Conservation (phyloP, 1,284 basidiomycete species). For the Papiliotrema terrestris region DNA sequence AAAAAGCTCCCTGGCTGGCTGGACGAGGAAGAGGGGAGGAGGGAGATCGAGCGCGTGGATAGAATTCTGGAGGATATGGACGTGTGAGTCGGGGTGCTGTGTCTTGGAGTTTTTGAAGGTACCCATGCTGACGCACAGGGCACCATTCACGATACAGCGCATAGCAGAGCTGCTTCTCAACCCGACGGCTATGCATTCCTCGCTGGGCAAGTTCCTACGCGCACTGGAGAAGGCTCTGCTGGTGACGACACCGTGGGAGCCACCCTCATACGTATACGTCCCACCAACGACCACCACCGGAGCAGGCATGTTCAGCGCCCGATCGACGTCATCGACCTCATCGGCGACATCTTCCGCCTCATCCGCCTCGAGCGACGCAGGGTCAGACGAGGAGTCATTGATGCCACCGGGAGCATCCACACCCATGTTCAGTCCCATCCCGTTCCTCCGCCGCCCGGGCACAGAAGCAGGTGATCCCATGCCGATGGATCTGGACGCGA, state of each 20-base stretch:
- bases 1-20: slow-evolving; percentile 55
- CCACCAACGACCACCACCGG: slow-evolving; percentile 5
- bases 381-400: slow-evolving; percentile 26
- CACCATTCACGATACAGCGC: slow-evolving; percentile 90
- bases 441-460: slow-evolving; percentile 33
- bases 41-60: slow-evolving; percentile 60
- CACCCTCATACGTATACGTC: slow-evolving; percentile 34
- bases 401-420: slow-evolving; percentile 41
- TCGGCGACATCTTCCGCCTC: slow-evolving; percentile 41
- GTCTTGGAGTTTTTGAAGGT: background rate
- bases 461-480: slow-evolving; percentile 8
- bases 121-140: slow-evolving; percentile 50
- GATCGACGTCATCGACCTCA: no score
- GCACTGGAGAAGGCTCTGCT: slow-evolving; percentile 80
- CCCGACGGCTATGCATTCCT: slow-evolving; percentile 69
- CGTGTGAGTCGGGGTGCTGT: slow-evolving; percentile 22
- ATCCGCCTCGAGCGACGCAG: slow-evolving; percentile 46
- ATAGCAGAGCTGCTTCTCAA: slow-evolving; percentile 76
- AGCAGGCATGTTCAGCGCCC: background rate
- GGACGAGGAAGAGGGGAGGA: slow-evolving; percentile 61
- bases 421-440: slow-evolving; percentile 50
- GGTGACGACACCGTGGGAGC: slow-evolving; percentile 64
- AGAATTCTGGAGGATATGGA: slow-evolving; percentile 66
- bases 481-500: background rate
- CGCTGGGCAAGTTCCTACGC: slow-evolving; percentile 83